phyloP scores from a whole-genome alignment of 805 yeast genomes.

The Ogataea trehalophila region DNA sequence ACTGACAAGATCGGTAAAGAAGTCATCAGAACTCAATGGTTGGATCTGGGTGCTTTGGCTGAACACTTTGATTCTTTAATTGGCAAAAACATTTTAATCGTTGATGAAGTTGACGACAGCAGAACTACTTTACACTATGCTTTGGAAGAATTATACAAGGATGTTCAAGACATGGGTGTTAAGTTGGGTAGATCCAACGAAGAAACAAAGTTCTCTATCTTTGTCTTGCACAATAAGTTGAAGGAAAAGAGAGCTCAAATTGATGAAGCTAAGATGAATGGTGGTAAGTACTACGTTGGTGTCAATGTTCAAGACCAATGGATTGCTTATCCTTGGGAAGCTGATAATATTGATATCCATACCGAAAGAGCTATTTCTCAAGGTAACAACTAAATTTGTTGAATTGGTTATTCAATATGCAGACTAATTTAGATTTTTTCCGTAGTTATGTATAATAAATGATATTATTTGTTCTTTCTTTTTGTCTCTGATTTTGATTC shows the following conservation, averaged over 20 bases:
- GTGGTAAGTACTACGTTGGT: slow-evolving; percentile 69
- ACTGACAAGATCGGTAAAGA: slow-evolving; percentile 64
- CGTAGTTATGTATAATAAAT: too few species aligned
- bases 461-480: too few species aligned
- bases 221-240: slow-evolving; percentile 79
- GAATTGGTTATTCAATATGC: too few species aligned
- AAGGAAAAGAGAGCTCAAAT: slow-evolving; percentile 77
- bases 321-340: slow-evolving; percentile 93
- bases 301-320: slow-evolving; percentile 70
- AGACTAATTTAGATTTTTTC: too few species aligned
- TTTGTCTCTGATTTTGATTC: too few species aligned
- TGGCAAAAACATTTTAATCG: slow-evolving; percentile 76
- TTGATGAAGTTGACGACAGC: slow-evolving; percentile 90
- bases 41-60: slow-evolving; percentile 69
- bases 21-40: slow-evolving; percentile 87
- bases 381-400: slow-evolving; percentile 43
- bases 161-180: slow-evolving; percentile 55
- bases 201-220: slow-evolving; percentile 64
- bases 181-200: slow-evolving; percentile 55
- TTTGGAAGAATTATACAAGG: slow-evolving; percentile 66
- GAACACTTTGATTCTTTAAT: slow-evolving; percentile 70
- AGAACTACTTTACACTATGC: slow-evolving; percentile 89
- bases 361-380: slow-evolving; percentile 60
- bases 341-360: slow-evolving; percentile 73
- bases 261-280: slow-evolving; percentile 55